These are phyloP conservation scores for Thelephora ganbajun DNA, from an alignment of 768 basidiomycete species.

Conservation along the genomic window DNA sequence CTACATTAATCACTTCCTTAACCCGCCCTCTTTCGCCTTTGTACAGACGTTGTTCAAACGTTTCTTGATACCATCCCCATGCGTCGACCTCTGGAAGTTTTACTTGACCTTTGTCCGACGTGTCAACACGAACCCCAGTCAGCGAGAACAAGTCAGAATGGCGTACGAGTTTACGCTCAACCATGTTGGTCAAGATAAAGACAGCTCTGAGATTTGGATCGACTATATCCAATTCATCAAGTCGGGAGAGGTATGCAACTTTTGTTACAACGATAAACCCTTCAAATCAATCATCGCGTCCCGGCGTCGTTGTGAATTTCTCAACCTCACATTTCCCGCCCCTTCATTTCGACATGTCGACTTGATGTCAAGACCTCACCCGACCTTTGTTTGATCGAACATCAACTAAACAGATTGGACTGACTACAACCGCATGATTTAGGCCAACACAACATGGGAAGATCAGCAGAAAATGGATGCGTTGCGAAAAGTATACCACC, in stretches of 20 bases:
- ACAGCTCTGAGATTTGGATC: conserved; percentile 84
- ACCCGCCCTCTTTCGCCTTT: conserved; percentile 49
- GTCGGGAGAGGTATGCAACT: conserved; percentile 50
- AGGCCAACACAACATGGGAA: conserved; percentile 84
- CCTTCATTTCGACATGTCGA: conserved; percentile 1
- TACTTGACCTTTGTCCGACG: conserved; percentile 90
- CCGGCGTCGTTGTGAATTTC: not conserved
- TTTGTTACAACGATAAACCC: conserved; percentile 5
- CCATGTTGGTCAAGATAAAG: conserved; percentile 84
- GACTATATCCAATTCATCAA: conserved; percentile 89
- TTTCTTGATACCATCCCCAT: conserved; percentile 74
- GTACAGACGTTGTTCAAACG: conserved; percentile 85
- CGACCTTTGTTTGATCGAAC: not conserved
- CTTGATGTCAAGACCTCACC: not conserved
- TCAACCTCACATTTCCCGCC: not conserved
- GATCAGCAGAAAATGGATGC: conserved; percentile 92
- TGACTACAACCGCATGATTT: conserved; percentile 1
- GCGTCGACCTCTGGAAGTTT: conserved; percentile 84
- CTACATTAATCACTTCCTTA: conserved; percentile 67
- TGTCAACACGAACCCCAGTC: conserved; percentile 49
- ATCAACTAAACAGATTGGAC: conserved; percentile 3
- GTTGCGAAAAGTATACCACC: conserved; percentile 82
- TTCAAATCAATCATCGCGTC: not conserved
- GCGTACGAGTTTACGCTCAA: conserved; percentile 90
- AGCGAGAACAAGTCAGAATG: conserved; percentile 67